phyloP scores from a whole-genome alignment of 2,329 filamentous ascomycete genomes.

The Monilinia aucupariae region DNA sequence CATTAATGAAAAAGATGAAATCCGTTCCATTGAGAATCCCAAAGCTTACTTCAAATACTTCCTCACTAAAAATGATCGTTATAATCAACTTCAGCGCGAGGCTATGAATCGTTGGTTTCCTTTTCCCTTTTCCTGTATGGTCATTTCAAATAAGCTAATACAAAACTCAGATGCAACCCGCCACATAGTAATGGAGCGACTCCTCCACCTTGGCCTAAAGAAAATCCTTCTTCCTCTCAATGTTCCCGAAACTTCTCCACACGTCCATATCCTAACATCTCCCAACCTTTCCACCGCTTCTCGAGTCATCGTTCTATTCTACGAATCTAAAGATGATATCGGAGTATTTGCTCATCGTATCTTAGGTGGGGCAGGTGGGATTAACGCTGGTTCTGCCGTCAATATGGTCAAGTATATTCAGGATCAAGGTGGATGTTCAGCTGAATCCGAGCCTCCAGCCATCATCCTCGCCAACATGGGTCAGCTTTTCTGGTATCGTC shows the following conservation, averaged over 20 bases:
- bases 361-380: slow-evolving; percentile 55
- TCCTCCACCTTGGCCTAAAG: slow-evolving; percentile 54
- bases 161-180: slow-evolving; percentile 53
- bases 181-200: slow-evolving; percentile 54
- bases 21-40: slow-evolving; percentile 63
- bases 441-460: slow-evolving; percentile 42
- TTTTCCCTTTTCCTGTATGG: background rate
- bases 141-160: background rate
- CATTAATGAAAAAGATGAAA: slow-evolving; percentile 67
- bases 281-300: slow-evolving; percentile 49
- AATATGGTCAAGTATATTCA: slow-evolving; percentile 51
- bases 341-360: slow-evolving; percentile 69
- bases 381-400: slow-evolving; percentile 66
- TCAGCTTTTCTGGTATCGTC: slow-evolving; percentile 70
- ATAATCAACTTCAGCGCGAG: slow-evolving; percentile 70
- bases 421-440: slow-evolving; percentile 18
- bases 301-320: slow-evolving; percentile 69
- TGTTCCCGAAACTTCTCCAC: slow-evolving; percentile 44
- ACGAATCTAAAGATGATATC: slow-evolving; percentile 65
- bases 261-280: slow-evolving; percentile 65
- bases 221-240: slow-evolving; percentile 58
- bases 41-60: slow-evolving; percentile 70
- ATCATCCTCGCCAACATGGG: slow-evolving; percentile 75
- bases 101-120: slow-evolving; percentile 63
- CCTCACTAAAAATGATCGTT: slow-evolving; percentile 65